A percentile compares a stretch with the other conserved stretches of the same genome.
These are phyloP conservation scores for Aureobasidium namibiae DNA, from an alignment of 2,329 filamentous ascomycete species.

Conservation along the genomic window DNA sequence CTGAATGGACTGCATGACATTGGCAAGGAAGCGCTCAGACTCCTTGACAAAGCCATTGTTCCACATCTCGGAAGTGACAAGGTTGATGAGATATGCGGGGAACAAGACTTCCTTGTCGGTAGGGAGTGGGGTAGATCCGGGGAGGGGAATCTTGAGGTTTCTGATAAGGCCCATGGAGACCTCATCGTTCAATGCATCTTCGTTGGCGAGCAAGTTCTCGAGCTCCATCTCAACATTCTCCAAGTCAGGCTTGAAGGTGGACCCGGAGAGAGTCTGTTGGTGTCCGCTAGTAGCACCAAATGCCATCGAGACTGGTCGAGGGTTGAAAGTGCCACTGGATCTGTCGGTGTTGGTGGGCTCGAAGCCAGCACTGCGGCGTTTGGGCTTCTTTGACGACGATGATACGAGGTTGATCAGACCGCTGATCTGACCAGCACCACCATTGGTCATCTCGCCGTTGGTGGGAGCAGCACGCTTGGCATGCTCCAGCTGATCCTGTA, in stretches of 20 bases:
- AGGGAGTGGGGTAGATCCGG: slow-evolving; percentile 76
- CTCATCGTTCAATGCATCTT: slow-evolving; percentile 93
- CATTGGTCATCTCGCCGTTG: slow-evolving; percentile 51
- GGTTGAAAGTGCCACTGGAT: slow-evolving; percentile 88
- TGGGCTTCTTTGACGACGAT: slow-evolving; percentile 83
- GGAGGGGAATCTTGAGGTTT: slow-evolving; percentile 91
- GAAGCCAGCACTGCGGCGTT: slow-evolving; percentile 82
- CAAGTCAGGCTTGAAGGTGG: slow-evolving; percentile 68
- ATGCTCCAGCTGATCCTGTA: slow-evolving; percentile 86
- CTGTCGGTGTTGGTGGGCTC: slow-evolving; percentile 80
- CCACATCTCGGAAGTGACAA: slow-evolving; percentile 99
- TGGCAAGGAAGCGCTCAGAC: slow-evolving; percentile 95
- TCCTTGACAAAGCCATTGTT: slow-evolving; percentile 99
- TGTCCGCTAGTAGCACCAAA: slow-evolving; percentile 56
- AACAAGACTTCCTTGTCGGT: slow-evolving; percentile 98
- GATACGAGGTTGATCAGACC: slow-evolving; percentile 88
- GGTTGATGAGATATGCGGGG: slow-evolving; percentile 96
- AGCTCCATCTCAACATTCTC: slow-evolving; percentile 95
- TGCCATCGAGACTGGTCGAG: slow-evolving; percentile 93
- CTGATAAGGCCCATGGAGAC: slow-evolving; percentile 92
- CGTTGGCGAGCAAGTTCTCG: slow-evolving; percentile 85
- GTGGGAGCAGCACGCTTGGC: slow-evolving; percentile 70
- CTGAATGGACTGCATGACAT: slow-evolving; percentile 99
- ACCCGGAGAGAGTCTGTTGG: slow-evolving; percentile 64
- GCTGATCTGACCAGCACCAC: slow-evolving; percentile 47